phyloP scores from a whole-genome alignment of 2,329 filamentous ascomycete genomes.

The Alternaria solani region DNA sequence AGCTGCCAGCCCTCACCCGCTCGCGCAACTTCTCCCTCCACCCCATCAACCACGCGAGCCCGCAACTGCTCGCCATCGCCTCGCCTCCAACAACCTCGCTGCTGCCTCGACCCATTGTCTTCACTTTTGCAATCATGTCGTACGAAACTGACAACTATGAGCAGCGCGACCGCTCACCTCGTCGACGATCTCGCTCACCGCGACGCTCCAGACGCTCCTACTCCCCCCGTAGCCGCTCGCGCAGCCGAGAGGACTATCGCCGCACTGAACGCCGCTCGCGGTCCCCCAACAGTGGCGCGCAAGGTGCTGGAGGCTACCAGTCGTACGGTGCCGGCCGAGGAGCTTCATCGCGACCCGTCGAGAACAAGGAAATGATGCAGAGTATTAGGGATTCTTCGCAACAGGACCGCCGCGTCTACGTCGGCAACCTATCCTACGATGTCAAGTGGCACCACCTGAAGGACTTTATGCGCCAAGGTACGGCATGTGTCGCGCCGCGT shows the following conservation, averaged over 20 bases:
- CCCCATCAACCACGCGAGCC: slow-evolving; percentile 38
- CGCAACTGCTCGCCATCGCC: slow-evolving; percentile 23
- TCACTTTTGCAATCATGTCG: slow-evolving; percentile 38
- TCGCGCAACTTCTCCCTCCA: slow-evolving; percentile 32
- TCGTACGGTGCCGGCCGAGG: slow-evolving; percentile 64
- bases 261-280: slow-evolving; percentile 67
- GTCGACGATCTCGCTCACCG: slow-evolving; percentile 63
- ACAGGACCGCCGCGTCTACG: slow-evolving; percentile 98
- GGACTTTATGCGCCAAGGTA: slow-evolving; percentile 99
- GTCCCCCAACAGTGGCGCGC: slow-evolving; percentile 82
- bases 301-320: slow-evolving; percentile 72
- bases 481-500: slow-evolving; percentile 49
- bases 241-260: slow-evolving; percentile 70
- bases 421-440: slow-evolving; percentile 98
- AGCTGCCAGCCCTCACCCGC: slow-evolving; percentile 27
- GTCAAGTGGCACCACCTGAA: slow-evolving; percentile 99
- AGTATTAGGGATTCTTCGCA: slow-evolving; percentile 93
- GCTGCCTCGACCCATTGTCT: slow-evolving; percentile 19
- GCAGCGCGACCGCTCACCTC: slow-evolving; percentile 69
- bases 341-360: slow-evolving; percentile 69
- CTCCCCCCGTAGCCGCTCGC: slow-evolving; percentile 74
- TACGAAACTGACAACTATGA: slow-evolving; percentile 51
- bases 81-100: slow-evolving; percentile 16
- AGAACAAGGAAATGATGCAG: slow-evolving; percentile 96
- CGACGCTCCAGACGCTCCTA: slow-evolving; percentile 67